These are phyloP conservation scores for Graphiopsis chlorocephala DNA, from an alignment of 2,329 filamentous ascomycete species.

Conservation along the genomic window DNA sequence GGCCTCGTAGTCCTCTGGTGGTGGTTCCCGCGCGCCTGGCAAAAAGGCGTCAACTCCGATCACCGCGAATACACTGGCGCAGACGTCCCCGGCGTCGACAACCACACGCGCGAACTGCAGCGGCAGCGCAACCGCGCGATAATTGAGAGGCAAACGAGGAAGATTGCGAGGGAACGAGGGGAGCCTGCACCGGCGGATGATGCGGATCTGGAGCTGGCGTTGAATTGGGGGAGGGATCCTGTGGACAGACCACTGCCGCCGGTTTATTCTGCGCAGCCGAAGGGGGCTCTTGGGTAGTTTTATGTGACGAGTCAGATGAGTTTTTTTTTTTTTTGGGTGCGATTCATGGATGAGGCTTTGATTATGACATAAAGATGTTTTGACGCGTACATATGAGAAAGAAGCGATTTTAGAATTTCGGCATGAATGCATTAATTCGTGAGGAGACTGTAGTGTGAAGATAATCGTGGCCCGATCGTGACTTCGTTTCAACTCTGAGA, in stretches of 20 bases:
- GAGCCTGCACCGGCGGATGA: slow-evolving; percentile 12
- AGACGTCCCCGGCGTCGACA: background rate
- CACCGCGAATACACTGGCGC: slow-evolving; percentile 15
- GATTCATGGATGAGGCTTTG: background rate
- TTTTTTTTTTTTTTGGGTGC: background rate
- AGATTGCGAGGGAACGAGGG: slow-evolving; percentile 20
- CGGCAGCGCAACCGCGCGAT: slow-evolving; percentile 19
- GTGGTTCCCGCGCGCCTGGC: slow-evolving; percentile 30
- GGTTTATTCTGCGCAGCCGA: background rate
- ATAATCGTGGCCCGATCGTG: background rate
- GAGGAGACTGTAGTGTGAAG: background rate
- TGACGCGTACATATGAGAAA: background rate
- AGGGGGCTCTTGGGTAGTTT: background rate
- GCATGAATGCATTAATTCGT: background rate
- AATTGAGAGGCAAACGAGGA: slow-evolving; percentile 21
- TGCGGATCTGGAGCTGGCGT: slow-evolving; percentile 2
- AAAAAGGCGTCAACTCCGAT: slow-evolving; percentile 24
- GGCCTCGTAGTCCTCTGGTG: slow-evolving; percentile 29
- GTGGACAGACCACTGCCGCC: background rate
- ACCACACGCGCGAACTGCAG: slow-evolving; percentile 17
- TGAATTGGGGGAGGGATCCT: background rate
- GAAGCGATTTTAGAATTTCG: background rate
- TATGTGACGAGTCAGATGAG: background rate
- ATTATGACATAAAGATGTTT: background rate
- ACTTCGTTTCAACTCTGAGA: background rate